These are phyloP conservation scores for Sporodiniella umbellata DNA, from an alignment of 371 early-diverging fungal species.

Conservation along the genomic window DNA sequence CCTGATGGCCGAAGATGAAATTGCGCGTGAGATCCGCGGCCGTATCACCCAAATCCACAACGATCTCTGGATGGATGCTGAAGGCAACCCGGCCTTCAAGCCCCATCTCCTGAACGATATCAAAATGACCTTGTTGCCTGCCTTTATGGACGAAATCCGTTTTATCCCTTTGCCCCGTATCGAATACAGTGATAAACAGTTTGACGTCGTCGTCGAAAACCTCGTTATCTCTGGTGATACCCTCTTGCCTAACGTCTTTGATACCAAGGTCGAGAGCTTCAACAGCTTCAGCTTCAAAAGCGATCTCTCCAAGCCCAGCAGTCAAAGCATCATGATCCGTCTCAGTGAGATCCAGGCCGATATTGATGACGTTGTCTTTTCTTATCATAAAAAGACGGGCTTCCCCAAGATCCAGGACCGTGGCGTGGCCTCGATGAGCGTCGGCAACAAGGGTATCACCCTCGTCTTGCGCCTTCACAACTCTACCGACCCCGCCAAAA, in stretches of 20 bases:
- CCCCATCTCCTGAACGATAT: constrained; percentile 58
- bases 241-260: constrained; percentile 56
- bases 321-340: constrained; percentile 23
- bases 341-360: constrained; percentile 35
- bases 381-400: constrained; percentile 55
- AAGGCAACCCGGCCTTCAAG: constrained; percentile 56
- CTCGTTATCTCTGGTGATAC: constrained; percentile 56
- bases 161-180: constrained; percentile 65
- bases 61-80: constrained; percentile 39
- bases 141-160: constrained; percentile 57
- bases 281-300: constrained; percentile 32
- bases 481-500: constrained; percentile 25
- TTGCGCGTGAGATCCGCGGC: constrained; percentile 24
- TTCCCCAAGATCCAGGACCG: constrained; percentile 57
- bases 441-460: constrained; percentile 56
- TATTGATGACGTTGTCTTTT: constrained; percentile 52
- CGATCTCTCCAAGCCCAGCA: constrained; percentile 42
- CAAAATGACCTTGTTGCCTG: constrained; percentile 43
- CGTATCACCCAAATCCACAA: constrained; percentile 27
- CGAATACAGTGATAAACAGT: constrained; percentile 56
- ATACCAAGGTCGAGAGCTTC: constrained; percentile 39
- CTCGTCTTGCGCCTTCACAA: constrained; percentile 32
- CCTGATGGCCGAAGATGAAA: constrained; percentile 34
- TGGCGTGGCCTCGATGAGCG: constrained; percentile 49
- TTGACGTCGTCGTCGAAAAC: constrained; percentile 59